Conservation (phyloP, 225 moss, liverwort and hornwort genomes). For the Marchantia paleacea region DNA sequence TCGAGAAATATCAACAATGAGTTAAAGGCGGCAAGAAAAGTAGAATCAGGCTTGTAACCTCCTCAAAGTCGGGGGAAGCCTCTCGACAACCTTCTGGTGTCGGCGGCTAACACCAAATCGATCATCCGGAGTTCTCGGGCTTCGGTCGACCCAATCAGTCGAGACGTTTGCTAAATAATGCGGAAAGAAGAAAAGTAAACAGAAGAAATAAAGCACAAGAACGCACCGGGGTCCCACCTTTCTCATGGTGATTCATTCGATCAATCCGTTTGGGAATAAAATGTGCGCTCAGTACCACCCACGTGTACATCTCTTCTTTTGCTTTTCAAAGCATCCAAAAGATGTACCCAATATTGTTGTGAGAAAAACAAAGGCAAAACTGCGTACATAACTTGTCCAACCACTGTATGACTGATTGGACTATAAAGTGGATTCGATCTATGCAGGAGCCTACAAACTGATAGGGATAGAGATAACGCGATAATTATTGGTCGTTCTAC, state of each 20-base stretch:
- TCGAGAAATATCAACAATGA: neutral
- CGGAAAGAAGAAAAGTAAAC: neutral
- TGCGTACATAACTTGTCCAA: neutral
- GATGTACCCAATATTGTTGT: neutral
- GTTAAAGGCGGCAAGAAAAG: neutral
- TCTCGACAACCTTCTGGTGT: neutral
- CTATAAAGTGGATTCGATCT: neutral
- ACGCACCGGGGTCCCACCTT: neutral
- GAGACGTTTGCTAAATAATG: neutral
- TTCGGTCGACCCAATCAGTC: neutral
- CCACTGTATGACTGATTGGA: neutral
- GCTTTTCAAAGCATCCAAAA: neutral
- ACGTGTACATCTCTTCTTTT: neutral
- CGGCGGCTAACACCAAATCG: neutral
- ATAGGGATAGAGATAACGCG: neutral
- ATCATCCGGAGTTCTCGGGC: neutral
- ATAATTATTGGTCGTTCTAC: neutral
- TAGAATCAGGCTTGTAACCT: neutral
- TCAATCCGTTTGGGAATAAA: neutral
- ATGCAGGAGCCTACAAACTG: neutral
- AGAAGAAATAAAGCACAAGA: neutral
- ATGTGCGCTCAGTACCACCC: neutral
- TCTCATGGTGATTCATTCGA: neutral
- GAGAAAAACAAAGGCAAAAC: neutral
- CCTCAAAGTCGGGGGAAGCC: neutral